Percentiles rank a stretch among this genome's conserved stretches.
Evolutionary conservation across 805 yeast species (phyloP).

Genomic region (Yamadazyma akitaensis): DNA sequence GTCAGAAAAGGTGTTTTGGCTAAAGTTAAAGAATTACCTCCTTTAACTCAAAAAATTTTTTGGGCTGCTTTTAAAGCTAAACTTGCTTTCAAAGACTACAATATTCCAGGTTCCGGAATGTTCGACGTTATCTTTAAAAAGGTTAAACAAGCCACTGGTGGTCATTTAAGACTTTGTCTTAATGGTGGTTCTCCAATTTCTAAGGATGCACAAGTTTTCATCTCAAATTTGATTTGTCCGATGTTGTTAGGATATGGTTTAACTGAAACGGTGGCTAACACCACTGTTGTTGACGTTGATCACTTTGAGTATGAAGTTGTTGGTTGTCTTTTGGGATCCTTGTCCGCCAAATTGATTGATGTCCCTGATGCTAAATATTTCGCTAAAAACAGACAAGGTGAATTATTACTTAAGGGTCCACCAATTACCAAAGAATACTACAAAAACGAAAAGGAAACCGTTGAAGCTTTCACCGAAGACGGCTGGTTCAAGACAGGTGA

Average conservation of each 20-base stretch:
- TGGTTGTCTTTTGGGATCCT: conserved; percentile 79
- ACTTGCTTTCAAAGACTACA: conserved; percentile 54
- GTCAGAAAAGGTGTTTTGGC: conserved; percentile 87
- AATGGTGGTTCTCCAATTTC: conserved; percentile 95
- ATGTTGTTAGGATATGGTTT: conserved; percentile 94
- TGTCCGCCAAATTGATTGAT: conserved; percentile 86
- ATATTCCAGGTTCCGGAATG: conserved; percentile 69
- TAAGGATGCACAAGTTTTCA: conserved; percentile 74
- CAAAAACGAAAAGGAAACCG: conserved; percentile 79
- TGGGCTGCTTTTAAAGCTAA: conserved; percentile 87
- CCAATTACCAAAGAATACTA: conserved; percentile 75
- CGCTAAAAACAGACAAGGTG: conserved; percentile 92
- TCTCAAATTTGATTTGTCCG: conserved; percentile 73
- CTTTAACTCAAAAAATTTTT: conserved; percentile 70
- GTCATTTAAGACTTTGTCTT: conserved; percentile 64
- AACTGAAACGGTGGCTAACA: conserved; percentile 93
- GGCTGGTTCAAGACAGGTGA: conserved; percentile 98
- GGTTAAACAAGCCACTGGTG: conserved; percentile 94
- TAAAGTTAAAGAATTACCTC: conserved; percentile 66
- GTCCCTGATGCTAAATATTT: conserved; percentile 88
- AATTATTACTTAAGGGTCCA: conserved; percentile 74
- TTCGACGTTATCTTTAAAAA: conserved; percentile 83
- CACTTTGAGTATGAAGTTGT: conserved; percentile 71
- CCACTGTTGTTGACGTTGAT: conserved; percentile 62
- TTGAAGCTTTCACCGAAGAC: conserved; percentile 66